Evolutionary conservation across 768 basidiomycete genomes (phyloP).

Genomic region (Solioccasus polychromus): DNA sequence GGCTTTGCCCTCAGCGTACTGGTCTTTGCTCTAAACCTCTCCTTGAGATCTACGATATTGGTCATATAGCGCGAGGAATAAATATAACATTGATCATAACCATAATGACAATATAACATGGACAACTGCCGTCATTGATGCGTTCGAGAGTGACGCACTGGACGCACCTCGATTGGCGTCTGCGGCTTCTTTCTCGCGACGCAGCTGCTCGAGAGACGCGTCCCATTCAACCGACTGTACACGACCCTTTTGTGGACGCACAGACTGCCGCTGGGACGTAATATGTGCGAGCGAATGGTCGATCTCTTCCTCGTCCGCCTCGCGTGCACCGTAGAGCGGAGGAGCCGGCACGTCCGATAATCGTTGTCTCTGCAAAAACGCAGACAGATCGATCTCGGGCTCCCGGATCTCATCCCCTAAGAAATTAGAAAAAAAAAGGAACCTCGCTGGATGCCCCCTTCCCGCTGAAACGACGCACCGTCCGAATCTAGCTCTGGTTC

Average conservation of each 20-base stretch:
- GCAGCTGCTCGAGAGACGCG: constrained; percentile 58
- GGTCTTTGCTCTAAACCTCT: constrained; percentile 55
- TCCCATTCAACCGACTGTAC: constrained; percentile 68
- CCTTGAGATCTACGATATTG: constrained; percentile 49
- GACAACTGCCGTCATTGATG: no score
- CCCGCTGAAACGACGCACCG: constrained; percentile 38
- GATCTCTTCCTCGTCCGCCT: constrained; percentile 39
- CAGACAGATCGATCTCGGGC: constrained; percentile 69
- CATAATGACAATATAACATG: no score
- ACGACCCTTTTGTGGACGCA: constrained; percentile 56
- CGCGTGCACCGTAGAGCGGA: constrained; percentile 5
- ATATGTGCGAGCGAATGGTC: constrained; percentile 59
- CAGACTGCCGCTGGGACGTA: constrained; percentile 26
- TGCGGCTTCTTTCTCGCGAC: constrained; percentile 65
- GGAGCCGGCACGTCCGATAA: constrained; percentile 37
- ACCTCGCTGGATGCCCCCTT: no score
- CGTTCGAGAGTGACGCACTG: neutral
- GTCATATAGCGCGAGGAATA: no score
- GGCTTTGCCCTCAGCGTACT: constrained; percentile 43
- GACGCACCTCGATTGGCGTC: constrained; percentile 71
- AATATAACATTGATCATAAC: no score
- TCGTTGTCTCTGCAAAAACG: constrained; percentile 63
- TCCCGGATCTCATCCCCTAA: constrained; percentile 64
- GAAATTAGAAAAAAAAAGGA: neutral
- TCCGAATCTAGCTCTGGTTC: constrained; percentile 70